These are phyloP conservation scores for Boeremia lycopersici DNA, from an alignment of 2,329 filamentous ascomycete species.

Conservation along the genomic window DNA sequence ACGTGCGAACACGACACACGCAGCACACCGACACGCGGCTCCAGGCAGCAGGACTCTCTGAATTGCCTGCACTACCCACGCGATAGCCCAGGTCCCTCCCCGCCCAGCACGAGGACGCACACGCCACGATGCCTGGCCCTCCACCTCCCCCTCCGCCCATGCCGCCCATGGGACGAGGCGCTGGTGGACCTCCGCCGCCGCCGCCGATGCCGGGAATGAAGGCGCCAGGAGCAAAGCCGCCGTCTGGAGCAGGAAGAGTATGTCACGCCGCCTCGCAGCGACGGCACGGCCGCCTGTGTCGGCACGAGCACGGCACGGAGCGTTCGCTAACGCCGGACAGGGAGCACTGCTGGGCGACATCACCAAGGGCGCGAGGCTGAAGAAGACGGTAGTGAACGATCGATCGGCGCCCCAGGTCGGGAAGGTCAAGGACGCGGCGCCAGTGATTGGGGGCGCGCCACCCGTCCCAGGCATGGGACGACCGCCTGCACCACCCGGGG, in stretches of 20 bases:
- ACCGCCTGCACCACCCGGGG: constrained; percentile 62
- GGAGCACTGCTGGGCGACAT: constrained; percentile 89
- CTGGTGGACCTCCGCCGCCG: constrained; percentile 45
- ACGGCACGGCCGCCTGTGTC: neutral
- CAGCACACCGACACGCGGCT: constrained; percentile 20
- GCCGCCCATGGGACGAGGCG: constrained; percentile 47
- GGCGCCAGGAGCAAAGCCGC: constrained; percentile 39
- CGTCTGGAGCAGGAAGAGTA: constrained; percentile 45
- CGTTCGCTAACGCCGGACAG: constrained; percentile 56
- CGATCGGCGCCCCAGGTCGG: constrained; percentile 79
- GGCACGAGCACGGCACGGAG: constrained; percentile 9
- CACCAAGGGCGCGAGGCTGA: constrained; percentile 76
- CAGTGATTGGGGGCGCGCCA: constrained; percentile 75
- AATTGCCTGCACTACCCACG: neutral
- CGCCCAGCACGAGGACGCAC: constrained; percentile 8
- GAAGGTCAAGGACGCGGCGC: constrained; percentile 62
- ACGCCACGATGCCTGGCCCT: constrained; percentile 41
- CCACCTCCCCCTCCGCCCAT: constrained; percentile 47
- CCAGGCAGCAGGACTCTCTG: constrained; percentile 23
- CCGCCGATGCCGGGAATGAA: constrained; percentile 46
- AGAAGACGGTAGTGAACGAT: constrained; percentile 88
- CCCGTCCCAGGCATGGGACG: constrained; percentile 70
- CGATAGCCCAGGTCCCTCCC: neutral
- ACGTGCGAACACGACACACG: constrained; percentile 26
- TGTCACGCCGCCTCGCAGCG: constrained; percentile 6